Base-by-base conservation (phyloP, 2,329 filamentous ascomycete genomes). In the Penicillium freii region DNA sequence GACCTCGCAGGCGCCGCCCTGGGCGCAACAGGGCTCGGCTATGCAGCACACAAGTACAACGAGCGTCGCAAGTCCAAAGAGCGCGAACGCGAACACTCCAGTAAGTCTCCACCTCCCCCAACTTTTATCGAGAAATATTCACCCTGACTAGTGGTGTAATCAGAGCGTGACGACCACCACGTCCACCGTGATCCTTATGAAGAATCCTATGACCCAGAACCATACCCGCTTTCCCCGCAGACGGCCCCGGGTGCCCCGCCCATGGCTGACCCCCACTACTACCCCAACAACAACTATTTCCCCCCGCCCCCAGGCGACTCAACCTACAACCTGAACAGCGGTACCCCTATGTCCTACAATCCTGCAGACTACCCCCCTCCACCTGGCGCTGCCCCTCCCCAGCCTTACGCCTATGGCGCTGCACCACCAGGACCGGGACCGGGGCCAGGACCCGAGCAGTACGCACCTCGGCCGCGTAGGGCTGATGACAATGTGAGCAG, bases 41-140 rank as follows among this genome's bases (percentile, higher is more conserved):
- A 83, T 61, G 82, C 82, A 44, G 83, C 83, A 17, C 80, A 84
- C 66, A 82, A 86, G 66, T 79, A 82, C 51, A 80, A 81, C 58
- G 82, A 85, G 63, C 80, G 81, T 50, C 84, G 82, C 72, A 81
- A 81, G 66, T 77, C 77, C 34, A 52, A 31, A 21, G 81, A 82
- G 58, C 79, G 78, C 63, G 80, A 82, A 54, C 71, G 42, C 17
- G 80, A 82, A 58, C 79, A 78, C 64, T 77, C 76, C n/a, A 76
- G 81, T 83, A 69, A 78, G 81, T 66, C 25, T 36, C 33, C 57
- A 43, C 44, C 33, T 60, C 17, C 25, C 44, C 25, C 6, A 40
- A 34, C 40, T 53, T 23, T 29, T 13, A 40, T 38, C 48, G 13
- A 56, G 25, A 54, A 58, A 56, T 56, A 56, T 56, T 52, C 51